Percentiles rank a stretch among this genome's conserved stretches.
phyloP scores from a whole-genome alignment of 805 yeast species.

The Blastobotrys robertii region DNA sequence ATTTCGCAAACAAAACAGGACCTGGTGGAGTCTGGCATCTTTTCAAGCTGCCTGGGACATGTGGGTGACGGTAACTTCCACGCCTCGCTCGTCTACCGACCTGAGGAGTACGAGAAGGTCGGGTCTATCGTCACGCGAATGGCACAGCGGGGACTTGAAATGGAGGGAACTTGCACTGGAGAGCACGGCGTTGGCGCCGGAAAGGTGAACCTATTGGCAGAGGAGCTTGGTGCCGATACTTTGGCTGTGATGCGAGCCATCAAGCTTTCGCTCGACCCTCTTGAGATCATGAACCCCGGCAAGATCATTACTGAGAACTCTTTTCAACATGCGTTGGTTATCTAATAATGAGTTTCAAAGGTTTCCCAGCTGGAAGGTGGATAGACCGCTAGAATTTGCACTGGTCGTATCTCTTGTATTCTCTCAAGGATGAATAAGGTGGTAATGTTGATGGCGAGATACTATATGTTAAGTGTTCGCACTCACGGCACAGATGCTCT shows the following conservation, averaged over 20 bases:
- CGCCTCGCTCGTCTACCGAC: constrained; percentile 36
- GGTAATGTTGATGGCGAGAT: too few relatives aligned
- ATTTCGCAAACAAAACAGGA: constrained; percentile 54
- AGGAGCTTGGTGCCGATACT: constrained; percentile 60
- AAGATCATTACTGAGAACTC: constrained; percentile 43
- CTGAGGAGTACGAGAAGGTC: constrained; percentile 36
- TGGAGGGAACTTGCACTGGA: constrained; percentile 80
- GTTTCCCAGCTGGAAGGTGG: too few relatives aligned
- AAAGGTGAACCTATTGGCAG: constrained; percentile 48
- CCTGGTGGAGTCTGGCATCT: constrained; percentile 41
- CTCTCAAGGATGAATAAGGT: too few relatives aligned
- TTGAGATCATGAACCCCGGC: constrained; percentile 66
- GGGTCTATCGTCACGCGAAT: constrained; percentile 45
- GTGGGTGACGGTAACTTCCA: constrained; percentile 83
- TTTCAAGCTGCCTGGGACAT: constrained; percentile 62
- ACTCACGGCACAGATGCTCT: too few relatives aligned
- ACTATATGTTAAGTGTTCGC: too few relatives aligned
- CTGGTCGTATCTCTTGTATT: too few relatives aligned
- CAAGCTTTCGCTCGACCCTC: constrained; percentile 66
- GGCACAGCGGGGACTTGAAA: constrained; percentile 54
- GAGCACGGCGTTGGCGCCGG: constrained; percentile 81
- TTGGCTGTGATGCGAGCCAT: constrained; percentile 64
- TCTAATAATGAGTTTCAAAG: too few relatives aligned
- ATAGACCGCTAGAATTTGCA: too few relatives aligned
- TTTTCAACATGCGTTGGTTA: not conserved